Conservation (phyloP, 208 protist genomes). For the Trypanosoma melophagium region DNA sequence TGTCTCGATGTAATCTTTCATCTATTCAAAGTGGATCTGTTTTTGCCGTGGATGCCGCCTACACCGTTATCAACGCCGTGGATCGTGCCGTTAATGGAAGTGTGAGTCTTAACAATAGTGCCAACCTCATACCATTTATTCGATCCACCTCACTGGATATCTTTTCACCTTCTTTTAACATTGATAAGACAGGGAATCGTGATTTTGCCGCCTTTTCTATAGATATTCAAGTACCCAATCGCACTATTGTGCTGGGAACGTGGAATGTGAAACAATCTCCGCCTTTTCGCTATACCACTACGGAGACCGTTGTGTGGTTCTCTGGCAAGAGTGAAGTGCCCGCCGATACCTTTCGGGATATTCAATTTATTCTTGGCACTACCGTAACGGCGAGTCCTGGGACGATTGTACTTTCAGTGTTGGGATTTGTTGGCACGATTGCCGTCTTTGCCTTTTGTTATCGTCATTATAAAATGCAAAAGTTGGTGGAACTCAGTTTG, state of each 20-base stretch:
- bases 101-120: slow-evolving; percentile 50
- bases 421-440: slow-evolving; percentile 82
- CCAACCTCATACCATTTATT: slow-evolving; percentile 46
- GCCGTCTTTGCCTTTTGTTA: slow-evolving; percentile 85
- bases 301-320: slow-evolving; percentile 56
- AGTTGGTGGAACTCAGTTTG: slow-evolving; percentile 74
- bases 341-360: slow-evolving; percentile 79
- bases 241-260: slow-evolving; percentile 45
- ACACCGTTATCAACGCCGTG: slow-evolving; percentile 63
- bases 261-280: slow-evolving; percentile 51
- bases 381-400: slow-evolving; percentile 70
- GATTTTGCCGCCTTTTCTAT: slow-evolving; percentile 55
- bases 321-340: slow-evolving; percentile 59
- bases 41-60: slow-evolving; percentile 80
- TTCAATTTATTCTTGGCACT: slow-evolving; percentile 71
- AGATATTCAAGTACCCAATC: slow-evolving; percentile 63
- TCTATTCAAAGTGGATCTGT: slow-evolving; percentile 37
- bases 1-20: slow-evolving; percentile 42
- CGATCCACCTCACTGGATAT: slow-evolving; percentile 56
- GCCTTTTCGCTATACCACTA: slow-evolving; percentile 31
- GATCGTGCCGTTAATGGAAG: slow-evolving; percentile 40
- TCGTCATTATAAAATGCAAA: slow-evolving; percentile 81
- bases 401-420: slow-evolving; percentile 74
- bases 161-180: slow-evolving; percentile 62
- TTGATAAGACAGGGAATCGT: slow-evolving; percentile 70